These are phyloP conservation scores for Xylariaceae sp. DNA, from an alignment of 2,329 filamentous ascomycete species.

Conservation along the genomic window DNA sequence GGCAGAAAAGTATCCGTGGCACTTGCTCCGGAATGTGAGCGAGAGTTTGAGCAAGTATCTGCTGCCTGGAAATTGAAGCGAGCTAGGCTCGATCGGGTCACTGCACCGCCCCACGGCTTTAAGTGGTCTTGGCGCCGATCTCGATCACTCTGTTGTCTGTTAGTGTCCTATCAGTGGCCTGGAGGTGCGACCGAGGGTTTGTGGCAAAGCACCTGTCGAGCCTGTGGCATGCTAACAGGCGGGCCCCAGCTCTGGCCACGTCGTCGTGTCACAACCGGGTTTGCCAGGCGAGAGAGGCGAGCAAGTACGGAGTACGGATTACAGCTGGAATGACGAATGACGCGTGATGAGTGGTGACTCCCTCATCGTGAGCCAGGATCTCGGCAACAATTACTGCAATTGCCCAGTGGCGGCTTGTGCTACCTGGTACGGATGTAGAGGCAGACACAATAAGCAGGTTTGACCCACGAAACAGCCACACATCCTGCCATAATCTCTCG, in stretches of 20 bases:
- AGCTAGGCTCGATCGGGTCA: not conserved
- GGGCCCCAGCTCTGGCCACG: not conserved
- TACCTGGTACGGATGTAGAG: no score
- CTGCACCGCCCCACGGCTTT: not conserved
- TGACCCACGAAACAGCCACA: no score
- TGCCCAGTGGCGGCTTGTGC: no score
- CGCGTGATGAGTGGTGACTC: no score
- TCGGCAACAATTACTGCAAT: no score
- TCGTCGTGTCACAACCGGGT: not conserved
- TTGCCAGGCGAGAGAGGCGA: not conserved
- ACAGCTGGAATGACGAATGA: no score
- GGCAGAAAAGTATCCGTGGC: no score
- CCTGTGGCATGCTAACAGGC: slow-evolving; percentile 10
- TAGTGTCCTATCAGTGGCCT: not conserved
- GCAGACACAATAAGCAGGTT: no score
- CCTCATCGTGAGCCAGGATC: no score
- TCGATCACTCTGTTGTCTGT: not conserved
- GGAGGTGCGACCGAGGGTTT: not conserved
- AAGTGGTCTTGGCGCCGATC: slow-evolving; percentile 1
- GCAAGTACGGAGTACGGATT: no score
- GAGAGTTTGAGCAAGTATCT: not conserved
- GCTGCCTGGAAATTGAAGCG: not conserved
- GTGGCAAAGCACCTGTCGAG: slow-evolving; percentile 13
- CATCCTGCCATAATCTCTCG: no score
- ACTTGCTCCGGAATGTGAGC: no score